Evolutionary conservation across 2,329 filamentous ascomycete species (phyloP).

Genomic region (Trichoderma simmonsii): DNA sequence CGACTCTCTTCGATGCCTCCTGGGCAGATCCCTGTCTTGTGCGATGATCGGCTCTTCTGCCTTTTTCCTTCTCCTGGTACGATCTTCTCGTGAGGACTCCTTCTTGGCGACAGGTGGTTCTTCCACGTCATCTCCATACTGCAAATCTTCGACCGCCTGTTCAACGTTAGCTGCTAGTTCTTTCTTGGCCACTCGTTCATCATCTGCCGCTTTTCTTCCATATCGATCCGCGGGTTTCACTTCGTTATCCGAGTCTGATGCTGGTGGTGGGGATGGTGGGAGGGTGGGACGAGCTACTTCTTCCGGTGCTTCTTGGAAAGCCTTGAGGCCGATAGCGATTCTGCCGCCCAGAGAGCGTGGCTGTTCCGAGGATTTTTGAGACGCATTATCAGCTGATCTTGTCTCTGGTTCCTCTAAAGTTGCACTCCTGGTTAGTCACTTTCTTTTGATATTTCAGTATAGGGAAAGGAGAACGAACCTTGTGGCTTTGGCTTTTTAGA

Average conservation of each 20-base stretch:
- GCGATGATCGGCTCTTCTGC: background rate
- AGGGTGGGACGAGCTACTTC: constrained; percentile 36
- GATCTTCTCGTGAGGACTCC: background rate
- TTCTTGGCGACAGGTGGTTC: background rate
- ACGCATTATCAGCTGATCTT: constrained; percentile 28
- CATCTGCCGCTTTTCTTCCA: constrained; percentile 20
- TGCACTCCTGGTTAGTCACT: constrained; percentile 48
- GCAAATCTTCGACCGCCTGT: constrained; percentile 29
- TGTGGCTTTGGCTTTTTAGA: constrained; percentile 43
- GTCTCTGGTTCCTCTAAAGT: constrained; percentile 30
- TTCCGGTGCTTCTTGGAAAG: constrained; percentile 49
- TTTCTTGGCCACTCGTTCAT: constrained; percentile 28
- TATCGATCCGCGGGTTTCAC: constrained; percentile 14
- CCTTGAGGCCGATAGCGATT: constrained; percentile 55
- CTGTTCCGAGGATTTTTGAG: constrained; percentile 44
- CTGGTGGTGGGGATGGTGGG: constrained; percentile 39
- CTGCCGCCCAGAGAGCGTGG: constrained; percentile 47
- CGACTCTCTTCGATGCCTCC: constrained; percentile 26
- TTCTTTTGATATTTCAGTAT: constrained; percentile 40
- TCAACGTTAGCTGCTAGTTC: constrained; percentile 8
- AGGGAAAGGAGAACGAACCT: constrained; percentile 32
- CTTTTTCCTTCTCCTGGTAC: background rate
- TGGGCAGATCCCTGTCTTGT: constrained; percentile 28
- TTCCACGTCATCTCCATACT: background rate
- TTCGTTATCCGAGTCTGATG: constrained; percentile 24